Percentiles rank a stretch among this genome's conserved stretches.
Conservation (phyloP, 106 monocot genomes). For the Allium cepa region DNA sequence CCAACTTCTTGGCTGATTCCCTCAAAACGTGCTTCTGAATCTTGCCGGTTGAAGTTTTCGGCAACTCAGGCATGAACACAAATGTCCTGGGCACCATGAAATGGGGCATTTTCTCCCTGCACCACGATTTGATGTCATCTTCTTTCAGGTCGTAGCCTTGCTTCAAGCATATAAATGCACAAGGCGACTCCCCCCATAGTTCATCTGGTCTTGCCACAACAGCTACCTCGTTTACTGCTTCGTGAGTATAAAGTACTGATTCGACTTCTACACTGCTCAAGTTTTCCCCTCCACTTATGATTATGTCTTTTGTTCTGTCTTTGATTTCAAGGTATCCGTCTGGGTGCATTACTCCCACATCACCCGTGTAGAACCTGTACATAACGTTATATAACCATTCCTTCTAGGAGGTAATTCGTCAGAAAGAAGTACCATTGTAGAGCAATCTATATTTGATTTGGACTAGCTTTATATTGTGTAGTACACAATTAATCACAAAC, state of each 20-base stretch:
- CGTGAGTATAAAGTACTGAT: constrained; percentile 45
- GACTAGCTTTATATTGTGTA: too few species aligned
- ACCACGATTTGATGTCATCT: constrained; percentile 33
- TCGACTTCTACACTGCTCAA: constrained; percentile 92
- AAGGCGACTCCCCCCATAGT: constrained; percentile 74
- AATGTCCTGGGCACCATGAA: constrained; percentile 82
- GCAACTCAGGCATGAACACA: constrained; percentile 54
- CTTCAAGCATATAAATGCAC: constrained; percentile 54
- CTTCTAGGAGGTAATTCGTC: too few species aligned
- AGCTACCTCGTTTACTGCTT: constrained; percentile 51
- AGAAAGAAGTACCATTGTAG: too few species aligned
- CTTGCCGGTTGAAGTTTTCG: constrained; percentile 51
- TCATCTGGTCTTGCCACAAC: constrained; percentile 81
- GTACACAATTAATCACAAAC: too few species aligned
- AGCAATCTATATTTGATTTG: too few species aligned
- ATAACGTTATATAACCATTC: not conserved
- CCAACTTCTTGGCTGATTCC: constrained; percentile 16
- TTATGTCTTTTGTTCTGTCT: constrained; percentile 79
- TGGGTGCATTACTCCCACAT: constrained; percentile 63
- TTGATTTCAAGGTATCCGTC: constrained; percentile 83
- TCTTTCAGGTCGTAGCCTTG: constrained; percentile 8
- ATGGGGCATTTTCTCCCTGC: constrained; percentile 31
- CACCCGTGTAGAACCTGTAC: constrained; percentile 77
- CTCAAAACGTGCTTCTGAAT: constrained; percentile 44
- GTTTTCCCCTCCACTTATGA: constrained; percentile 92